phyloP scores from a whole-genome alignment of 2,329 filamentous ascomycete species.

The Fonsecaea pedrosoi region DNA sequence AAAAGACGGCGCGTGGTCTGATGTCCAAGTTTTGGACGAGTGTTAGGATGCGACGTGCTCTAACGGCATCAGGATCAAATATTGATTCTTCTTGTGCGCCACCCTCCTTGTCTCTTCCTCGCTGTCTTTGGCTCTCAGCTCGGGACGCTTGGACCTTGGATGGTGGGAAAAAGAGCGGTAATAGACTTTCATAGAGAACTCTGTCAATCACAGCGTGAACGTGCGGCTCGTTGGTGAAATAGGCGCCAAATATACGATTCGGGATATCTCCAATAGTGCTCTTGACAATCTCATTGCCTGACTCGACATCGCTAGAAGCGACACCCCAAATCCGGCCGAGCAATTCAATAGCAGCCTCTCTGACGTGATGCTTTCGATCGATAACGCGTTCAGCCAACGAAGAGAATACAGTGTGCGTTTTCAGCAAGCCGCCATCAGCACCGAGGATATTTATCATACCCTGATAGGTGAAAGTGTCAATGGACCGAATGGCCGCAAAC shows the following conservation, averaged over 20 bases:
- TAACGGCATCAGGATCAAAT: constrained; percentile 65
- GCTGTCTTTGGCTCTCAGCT: constrained; percentile 58
- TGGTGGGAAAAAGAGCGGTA: constrained; percentile 88
- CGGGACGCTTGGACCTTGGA: constrained; percentile 62
- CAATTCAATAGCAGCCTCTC: constrained; percentile 84
- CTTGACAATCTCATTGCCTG: constrained; percentile 77
- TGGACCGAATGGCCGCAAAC: constrained; percentile 82
- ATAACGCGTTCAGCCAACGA: constrained; percentile 87
- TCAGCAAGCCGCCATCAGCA: constrained; percentile 73
- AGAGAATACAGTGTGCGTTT: constrained; percentile 77
- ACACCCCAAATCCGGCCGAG: constrained; percentile 93
- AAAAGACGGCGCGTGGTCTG: constrained; percentile 84
- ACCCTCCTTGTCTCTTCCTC: constrained; percentile 48
- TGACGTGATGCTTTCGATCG: constrained; percentile 80
- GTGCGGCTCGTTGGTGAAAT: constrained; percentile 87
- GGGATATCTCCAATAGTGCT: constrained; percentile 81
- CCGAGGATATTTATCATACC: constrained; percentile 84
- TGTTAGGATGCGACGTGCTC: constrained; percentile 82
- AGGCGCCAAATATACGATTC: constrained; percentile 81
- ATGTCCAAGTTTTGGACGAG: constrained; percentile 79
- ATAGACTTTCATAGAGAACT: constrained; percentile 82
- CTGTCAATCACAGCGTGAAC: constrained; percentile 84
- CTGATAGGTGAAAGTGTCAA: constrained; percentile 79
- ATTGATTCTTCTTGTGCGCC: constrained; percentile 47
- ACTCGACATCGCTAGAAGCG: constrained; percentile 82